Evolutionary conservation across 306 rosid genomes (phyloP).

Genomic region (Psophocarpus tetragonolobus): DNA sequence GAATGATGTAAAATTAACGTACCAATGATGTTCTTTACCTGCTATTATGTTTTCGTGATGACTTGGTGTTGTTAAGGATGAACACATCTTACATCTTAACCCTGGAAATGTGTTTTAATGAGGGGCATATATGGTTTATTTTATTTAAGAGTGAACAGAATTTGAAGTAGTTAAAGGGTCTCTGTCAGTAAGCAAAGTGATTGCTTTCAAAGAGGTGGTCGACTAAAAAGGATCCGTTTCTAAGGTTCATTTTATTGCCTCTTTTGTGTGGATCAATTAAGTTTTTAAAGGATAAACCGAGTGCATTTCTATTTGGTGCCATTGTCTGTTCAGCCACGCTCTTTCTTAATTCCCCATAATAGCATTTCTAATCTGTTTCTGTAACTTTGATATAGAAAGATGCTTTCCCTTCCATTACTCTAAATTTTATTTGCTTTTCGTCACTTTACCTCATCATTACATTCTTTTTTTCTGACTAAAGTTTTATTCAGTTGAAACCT

Average conservation of each 20-base stretch:
- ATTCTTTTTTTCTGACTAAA: neutral
- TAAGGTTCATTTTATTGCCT: constrained; percentile 36
- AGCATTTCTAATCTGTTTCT: constrained; percentile 9
- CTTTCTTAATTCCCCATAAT: constrained; percentile 24
- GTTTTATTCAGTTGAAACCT: neutral
- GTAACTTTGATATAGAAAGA: neutral
- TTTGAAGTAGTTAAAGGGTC: constrained; percentile 52
- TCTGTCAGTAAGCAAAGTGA: constrained; percentile 51
- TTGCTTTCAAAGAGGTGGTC: constrained; percentile 54
- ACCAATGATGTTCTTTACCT: neutral
- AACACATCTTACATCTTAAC: neutral
- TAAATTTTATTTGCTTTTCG: constrained; percentile 14
- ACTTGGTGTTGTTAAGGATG: neutral
- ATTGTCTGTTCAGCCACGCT: constrained; percentile 34
- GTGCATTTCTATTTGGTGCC: neutral
- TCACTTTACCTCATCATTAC: neutral
- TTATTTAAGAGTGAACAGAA: neutral
- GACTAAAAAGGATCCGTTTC: constrained; percentile 37
- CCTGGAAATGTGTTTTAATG: neutral
- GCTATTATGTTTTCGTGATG: neutral
- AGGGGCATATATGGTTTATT: neutral
- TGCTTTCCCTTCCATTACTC: constrained; percentile 24
- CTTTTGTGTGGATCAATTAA: constrained; percentile 25
- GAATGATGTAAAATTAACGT: neutral
- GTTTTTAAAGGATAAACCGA: constrained; percentile 18